These are phyloP conservation scores for Kalanchoe fedtschenkoi DNA, from an alignment of 164 flowering plant species.

Conservation along the genomic window DNA sequence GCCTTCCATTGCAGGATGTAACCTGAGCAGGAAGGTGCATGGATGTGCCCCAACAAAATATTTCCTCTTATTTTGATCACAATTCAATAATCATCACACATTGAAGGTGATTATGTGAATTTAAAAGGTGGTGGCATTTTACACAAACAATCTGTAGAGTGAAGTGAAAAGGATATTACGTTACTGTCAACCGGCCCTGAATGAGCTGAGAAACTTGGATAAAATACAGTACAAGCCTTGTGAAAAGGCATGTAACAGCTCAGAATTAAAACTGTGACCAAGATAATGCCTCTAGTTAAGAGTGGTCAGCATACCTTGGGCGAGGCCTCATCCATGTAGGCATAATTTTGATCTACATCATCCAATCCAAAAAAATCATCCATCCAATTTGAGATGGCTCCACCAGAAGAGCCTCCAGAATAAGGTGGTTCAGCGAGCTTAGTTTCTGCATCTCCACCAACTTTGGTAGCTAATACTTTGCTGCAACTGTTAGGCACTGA, in stretches of 20 bases:
- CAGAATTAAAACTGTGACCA: background rate
- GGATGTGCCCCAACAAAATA: background rate
- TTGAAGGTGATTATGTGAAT: background rate
- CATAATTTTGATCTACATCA: constrained; percentile 41
- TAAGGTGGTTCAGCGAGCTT: constrained; percentile 20
- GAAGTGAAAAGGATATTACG: too few species aligned
- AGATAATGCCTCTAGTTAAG: background rate
- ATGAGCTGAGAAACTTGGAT: background rate
- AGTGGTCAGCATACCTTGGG: constrained; percentile 47
- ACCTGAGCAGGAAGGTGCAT: background rate
- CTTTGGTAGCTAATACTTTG: constrained; percentile 19
- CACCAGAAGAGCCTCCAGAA: constrained; percentile 45
- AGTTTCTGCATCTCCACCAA: constrained; percentile 21
- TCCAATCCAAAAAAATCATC: constrained; percentile 58
- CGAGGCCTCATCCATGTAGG: constrained; percentile 47
- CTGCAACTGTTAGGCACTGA: constrained; percentile 17
- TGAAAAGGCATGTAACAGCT: too few species aligned
- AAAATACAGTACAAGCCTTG: background rate
- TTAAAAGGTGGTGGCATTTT: background rate
- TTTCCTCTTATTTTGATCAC: background rate
- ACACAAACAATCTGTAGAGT: background rate
- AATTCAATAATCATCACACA: background rate
- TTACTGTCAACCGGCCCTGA: background rate
- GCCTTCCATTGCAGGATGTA: too few species aligned
- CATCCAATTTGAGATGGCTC: constrained; percentile 49